Conservation (phyloP, 1,284 basidiomycete species). For the Amylostereum areolatum region DNA sequence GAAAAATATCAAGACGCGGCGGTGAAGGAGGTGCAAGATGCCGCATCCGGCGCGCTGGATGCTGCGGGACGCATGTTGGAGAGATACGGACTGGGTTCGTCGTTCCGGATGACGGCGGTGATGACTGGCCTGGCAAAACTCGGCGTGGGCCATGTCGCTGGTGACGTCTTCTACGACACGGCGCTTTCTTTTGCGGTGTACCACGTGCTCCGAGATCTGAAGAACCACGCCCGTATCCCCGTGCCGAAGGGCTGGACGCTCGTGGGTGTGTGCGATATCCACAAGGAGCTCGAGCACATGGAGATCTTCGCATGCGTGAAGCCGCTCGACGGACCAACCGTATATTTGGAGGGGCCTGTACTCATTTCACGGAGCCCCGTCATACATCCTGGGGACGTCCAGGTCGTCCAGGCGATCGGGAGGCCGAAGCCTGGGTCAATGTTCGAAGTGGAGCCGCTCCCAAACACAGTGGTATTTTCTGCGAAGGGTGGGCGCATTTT, state of each 20-base stretch:
- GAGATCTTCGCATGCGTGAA: conserved; percentile 58
- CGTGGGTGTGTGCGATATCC: conserved; percentile 63
- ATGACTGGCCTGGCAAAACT: conserved; percentile 33
- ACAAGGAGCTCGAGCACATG: conserved; percentile 40
- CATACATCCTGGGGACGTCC: conserved; percentile 66
- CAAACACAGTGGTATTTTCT: conserved; percentile 57
- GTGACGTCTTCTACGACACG: conserved; percentile 44
- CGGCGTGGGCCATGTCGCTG: conserved; percentile 19
- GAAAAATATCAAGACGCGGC: conserved; percentile 48
- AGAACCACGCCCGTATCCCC: conserved; percentile 63
- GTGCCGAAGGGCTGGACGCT: conserved; percentile 56
- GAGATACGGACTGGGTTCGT: conserved; percentile 33
- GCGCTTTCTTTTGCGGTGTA: conserved; percentile 48
- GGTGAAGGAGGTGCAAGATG: conserved; percentile 37
- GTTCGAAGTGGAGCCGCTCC: conserved; percentile 44
- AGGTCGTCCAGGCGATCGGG: conserved; percentile 55
- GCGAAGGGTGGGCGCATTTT: conserved; percentile 32
- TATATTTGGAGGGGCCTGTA: conserved; percentile 50
- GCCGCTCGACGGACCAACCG: conserved; percentile 28
- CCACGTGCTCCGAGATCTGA: conserved; percentile 62
- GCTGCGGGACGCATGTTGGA: conserved; percentile 43
- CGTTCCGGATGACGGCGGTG: conserved; percentile 33
- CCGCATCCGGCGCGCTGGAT: conserved; percentile 33
- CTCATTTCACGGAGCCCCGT: conserved; percentile 59
- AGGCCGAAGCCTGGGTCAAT: conserved; percentile 43